Percentiles rank a stretch among this genome's conserved stretches.
Conservation (phyloP, 2,329 filamentous ascomycete genomes). For the Aphanoascus verrucosus region DNA sequence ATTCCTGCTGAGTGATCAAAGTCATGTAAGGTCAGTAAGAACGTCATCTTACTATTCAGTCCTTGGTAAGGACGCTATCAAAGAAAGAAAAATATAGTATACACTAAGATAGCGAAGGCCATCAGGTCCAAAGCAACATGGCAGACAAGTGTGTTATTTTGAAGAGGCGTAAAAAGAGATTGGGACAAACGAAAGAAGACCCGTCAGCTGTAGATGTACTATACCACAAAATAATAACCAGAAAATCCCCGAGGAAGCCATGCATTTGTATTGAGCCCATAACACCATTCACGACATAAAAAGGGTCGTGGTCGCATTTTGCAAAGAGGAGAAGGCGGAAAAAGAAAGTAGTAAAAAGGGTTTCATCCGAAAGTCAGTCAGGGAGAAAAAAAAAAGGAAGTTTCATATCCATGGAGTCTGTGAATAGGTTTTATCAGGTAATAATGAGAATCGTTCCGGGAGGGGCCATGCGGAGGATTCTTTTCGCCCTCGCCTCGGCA, state of each 20-base stretch:
- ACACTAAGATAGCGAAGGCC: neutral
- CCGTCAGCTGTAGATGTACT: neutral
- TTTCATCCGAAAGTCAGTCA: neutral
- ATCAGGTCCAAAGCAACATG: neutral
- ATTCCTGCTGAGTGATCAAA: too few relatives aligned
- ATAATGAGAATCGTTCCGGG: neutral
- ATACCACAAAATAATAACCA: neutral
- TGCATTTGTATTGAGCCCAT: neutral
- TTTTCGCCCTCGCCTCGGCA: conserved; percentile 4
- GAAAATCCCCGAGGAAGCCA: neutral
- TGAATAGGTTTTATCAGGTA: conserved; percentile 9
- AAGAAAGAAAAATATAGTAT: neutral
- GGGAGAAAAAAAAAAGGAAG: neutral
- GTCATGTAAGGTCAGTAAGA: too few relatives aligned
- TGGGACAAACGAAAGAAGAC: neutral
- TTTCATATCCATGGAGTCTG: conserved; percentile 7
- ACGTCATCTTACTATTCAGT: neutral
- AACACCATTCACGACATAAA: neutral
- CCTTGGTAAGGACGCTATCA: neutral
- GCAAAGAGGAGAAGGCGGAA: too few relatives aligned
- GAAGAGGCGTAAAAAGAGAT: neutral
- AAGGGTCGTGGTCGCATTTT: neutral
- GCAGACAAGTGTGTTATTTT: neutral
- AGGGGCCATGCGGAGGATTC: conserved; percentile 2
- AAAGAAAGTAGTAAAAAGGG: neutral